phyloP scores from a whole-genome alignment of 306 rosid genomes.

The Sindora glabra region DNA sequence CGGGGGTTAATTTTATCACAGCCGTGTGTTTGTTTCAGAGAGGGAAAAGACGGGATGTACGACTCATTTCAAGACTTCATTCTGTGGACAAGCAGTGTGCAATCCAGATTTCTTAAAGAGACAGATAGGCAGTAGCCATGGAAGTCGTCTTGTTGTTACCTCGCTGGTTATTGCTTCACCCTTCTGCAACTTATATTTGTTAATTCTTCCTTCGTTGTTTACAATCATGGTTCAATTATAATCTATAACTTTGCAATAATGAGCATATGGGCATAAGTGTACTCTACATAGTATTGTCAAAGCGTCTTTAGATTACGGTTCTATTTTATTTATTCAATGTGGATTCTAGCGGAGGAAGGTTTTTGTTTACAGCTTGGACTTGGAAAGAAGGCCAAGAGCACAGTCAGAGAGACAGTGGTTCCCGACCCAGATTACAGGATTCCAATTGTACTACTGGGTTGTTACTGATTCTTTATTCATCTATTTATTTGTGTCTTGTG shows the following conservation, averaged over 20 bases:
- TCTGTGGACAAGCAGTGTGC: slow-evolving; percentile 34
- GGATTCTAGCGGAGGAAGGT: slow-evolving; percentile 11
- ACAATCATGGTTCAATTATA: not conserved
- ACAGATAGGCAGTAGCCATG: slow-evolving; percentile 20
- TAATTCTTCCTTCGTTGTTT: not conserved
- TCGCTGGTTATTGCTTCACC: slow-evolving; percentile 56
- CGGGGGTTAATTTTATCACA: no score
- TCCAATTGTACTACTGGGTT: slow-evolving; percentile 84
- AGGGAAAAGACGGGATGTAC: slow-evolving; percentile 29
- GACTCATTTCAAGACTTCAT: slow-evolving; percentile 44
- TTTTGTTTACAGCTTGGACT: slow-evolving; percentile 59
- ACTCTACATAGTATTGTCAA: not conserved
- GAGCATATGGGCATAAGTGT: not conserved
- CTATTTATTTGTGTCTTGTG: slow-evolving; percentile 5
- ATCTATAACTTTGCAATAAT: not conserved
- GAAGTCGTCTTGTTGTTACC: slow-evolving; percentile 47
- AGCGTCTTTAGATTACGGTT: not conserved
- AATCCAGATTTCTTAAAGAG: slow-evolving; percentile 24
- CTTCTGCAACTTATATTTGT: slow-evolving; percentile 12
- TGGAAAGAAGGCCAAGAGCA: slow-evolving; percentile 51
- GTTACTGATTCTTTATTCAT: slow-evolving; percentile 21
- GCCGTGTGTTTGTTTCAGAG: slow-evolving; percentile 39
- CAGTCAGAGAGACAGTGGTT: slow-evolving; percentile 50
- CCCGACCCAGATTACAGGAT: slow-evolving; percentile 91
- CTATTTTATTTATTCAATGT: not conserved